phyloP scores from a whole-genome alignment of 148 eudicot species.

The Camellia sinensis region DNA sequence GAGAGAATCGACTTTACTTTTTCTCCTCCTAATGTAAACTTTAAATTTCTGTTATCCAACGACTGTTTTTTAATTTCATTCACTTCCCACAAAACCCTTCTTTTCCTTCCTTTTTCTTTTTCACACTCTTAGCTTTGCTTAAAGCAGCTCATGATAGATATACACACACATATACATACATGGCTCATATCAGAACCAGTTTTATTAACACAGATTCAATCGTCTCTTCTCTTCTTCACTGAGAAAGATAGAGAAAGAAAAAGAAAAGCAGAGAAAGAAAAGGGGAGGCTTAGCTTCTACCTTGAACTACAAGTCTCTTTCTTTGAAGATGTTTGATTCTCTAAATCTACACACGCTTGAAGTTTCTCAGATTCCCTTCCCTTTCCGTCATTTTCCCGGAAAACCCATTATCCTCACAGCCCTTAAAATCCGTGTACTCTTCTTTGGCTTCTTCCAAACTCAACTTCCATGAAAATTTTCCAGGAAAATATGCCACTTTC shows the following conservation, averaged over 20 bases:
- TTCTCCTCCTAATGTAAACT: slow-evolving; percentile 38
- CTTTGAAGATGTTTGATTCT: slow-evolving; percentile 49
- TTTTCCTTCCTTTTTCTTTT: slow-evolving; percentile 17
- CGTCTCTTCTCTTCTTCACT: slow-evolving; percentile 35
- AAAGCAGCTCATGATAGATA: slow-evolving; percentile 24
- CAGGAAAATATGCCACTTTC: slow-evolving; percentile 34
- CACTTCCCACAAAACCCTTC: slow-evolving; percentile 12
- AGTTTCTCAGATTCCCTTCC: slow-evolving; percentile 62
- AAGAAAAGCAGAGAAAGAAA: slow-evolving; percentile 30
- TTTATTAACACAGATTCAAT: slow-evolving; percentile 15
- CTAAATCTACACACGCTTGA: slow-evolving; percentile 31
- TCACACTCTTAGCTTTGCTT: slow-evolving; percentile 20
- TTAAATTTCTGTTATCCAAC: slow-evolving; percentile 69
- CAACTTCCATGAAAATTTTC: slow-evolving; percentile 22
- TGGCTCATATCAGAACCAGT: slow-evolving; percentile 15
- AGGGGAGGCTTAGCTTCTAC: slow-evolving; percentile 47
- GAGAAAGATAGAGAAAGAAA: slow-evolving; percentile 11
- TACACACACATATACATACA: slow-evolving; percentile 2
- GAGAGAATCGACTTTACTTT: slow-evolving; percentile 50
- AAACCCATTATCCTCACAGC: slow-evolving; percentile 24
- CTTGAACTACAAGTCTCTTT: slow-evolving; percentile 74
- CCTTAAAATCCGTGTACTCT: slow-evolving; percentile 31
- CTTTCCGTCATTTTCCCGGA: slow-evolving; percentile 38
- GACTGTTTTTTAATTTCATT: slow-evolving; percentile 33
- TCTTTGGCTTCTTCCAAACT: slow-evolving; percentile 26